Base-by-base conservation (phyloP, 345 rosid species). In the Leavenworthia alabamica region DNA sequence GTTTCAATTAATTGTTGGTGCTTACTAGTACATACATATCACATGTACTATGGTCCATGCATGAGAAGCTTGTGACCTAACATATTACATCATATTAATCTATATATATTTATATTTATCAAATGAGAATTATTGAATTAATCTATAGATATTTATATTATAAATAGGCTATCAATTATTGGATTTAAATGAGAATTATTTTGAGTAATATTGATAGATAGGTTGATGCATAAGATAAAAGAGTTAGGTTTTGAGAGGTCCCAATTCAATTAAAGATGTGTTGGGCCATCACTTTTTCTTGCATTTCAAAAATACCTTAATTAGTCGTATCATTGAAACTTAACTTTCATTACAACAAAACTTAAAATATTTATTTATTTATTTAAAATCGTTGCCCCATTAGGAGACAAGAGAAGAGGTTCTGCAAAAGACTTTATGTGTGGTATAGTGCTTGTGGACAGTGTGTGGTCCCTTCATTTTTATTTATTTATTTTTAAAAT, bases 401-500 rank as follows among this genome's bases (percentile, higher is more conserved):
- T 47, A 63, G 75, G 75, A 71, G 75, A 71, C 75, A 71, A 71
- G 70, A 56, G 75, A 56, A 63, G 74, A 70, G 55, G 64, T 63
- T 64, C 53, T 71, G 75, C 70, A 71, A 56, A 56, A 71, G 60
- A 71, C 75, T 63, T 71, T 54, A 71, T 71, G 75, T 71, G 75
- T 71, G 65, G 75, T n/a, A n/a, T 63, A 63, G 75, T 62, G 64
- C 65, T 60, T 62, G 5, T 71, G 46, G 27, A 61, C 62, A 44
- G 68, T 61, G 45, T 10, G 74, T 56, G 70, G 75, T 56, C 75
- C 75, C 74, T 56, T 63, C 13, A 8, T 19, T 6, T 43, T 63
- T 2, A n/a, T n/a, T n/a, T n/a, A n/a, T n/a, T n/a, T n/a, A n/a
- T n/a, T n/a, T n/a, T n/a, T n/a, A n/a, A n/a, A n/a, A 56, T 14